These are phyloP conservation scores for Sporobolomyces roseus DNA, from an alignment of 768 basidiomycete genomes.

Conservation along the genomic window DNA sequence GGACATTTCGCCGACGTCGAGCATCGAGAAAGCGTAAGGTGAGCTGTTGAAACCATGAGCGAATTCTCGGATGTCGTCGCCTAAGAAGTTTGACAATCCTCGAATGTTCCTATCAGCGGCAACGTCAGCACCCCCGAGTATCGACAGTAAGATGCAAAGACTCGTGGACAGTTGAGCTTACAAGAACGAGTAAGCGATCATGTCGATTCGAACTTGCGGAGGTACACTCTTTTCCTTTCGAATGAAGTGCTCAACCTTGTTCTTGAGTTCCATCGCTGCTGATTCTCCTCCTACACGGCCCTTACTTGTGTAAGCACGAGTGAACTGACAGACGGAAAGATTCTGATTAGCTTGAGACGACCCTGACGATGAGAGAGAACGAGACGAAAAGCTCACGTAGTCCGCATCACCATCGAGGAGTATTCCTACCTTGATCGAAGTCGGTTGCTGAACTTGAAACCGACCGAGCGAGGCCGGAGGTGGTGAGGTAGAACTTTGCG, in stretches of 20 bases:
- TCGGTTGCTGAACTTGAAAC: neutral
- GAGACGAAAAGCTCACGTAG: neutral
- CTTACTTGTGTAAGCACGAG: conserved; percentile 16
- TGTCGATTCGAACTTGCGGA: neutral
- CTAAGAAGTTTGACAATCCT: conserved; percentile 1
- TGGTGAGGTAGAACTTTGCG: neutral
- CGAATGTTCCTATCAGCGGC: neutral
- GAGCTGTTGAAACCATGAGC: conserved; percentile 20
- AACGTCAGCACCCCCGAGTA: neutral
- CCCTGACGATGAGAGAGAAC: neutral
- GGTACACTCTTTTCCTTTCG: neutral
- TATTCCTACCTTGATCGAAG: neutral
- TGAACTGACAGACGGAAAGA: too few relatives aligned
- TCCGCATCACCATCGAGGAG: conserved; percentile 7
- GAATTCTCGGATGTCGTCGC: neutral
- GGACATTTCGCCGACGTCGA: conserved; percentile 18
- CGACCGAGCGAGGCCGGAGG: neutral
- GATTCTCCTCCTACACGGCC: neutral
- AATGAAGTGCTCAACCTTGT: conserved; percentile 3
- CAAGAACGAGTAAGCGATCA: neutral
- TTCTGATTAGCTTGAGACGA: neutral
- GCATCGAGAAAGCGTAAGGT: conserved; percentile 6
- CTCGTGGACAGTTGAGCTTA: neutral
- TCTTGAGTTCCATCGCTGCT: conserved; percentile 4
- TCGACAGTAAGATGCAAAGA: neutral